A percentile compares a stretch with the other conserved stretches of the same genome.
Conservation (phyloP, 768 basidiomycete genomes). For the Boletus tomentosulus region DNA sequence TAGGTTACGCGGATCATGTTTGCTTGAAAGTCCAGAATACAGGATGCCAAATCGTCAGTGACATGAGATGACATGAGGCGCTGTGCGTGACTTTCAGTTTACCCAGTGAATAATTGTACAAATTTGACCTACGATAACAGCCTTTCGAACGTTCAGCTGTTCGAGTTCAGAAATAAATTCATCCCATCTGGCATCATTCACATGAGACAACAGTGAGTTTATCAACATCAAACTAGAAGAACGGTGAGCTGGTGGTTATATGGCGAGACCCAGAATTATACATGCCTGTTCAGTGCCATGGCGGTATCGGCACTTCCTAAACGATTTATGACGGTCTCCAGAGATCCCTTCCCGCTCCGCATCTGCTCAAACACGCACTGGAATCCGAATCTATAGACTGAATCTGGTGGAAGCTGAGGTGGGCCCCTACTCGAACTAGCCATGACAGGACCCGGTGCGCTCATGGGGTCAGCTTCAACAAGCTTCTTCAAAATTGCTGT, state of each 20-base stretch:
- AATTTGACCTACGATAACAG: conserved; percentile 62
- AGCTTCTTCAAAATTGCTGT: conserved; percentile 87
- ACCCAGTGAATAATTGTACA: not conserved
- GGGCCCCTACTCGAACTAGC: conserved; percentile 59
- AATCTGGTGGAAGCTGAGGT: conserved; percentile 56
- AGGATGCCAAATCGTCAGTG: conserved; percentile 76
- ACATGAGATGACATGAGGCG: conserved; percentile 80
- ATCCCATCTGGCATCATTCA: conserved; percentile 74
- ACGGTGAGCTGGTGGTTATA: conserved; percentile 3
- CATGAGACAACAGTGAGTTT: conserved; percentile 78
- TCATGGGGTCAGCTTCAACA: conserved; percentile 79
- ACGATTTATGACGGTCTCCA: conserved; percentile 80
- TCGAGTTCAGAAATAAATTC: conserved; percentile 75
- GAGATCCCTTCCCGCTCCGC: conserved; percentile 60
- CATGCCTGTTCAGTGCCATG: conserved; percentile 78
- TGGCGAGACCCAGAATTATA: not conserved
- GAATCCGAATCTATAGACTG: conserved; percentile 82
- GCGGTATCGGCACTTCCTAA: conserved; percentile 80
- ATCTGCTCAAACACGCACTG: conserved; percentile 79
- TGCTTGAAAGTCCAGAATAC: conserved; percentile 84
- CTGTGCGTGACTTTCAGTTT: conserved; percentile 35
- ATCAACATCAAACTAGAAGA: conserved; percentile 77
- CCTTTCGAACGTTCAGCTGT: conserved; percentile 71
- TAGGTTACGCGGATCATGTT: conserved; percentile 77
- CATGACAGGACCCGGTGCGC: conserved; percentile 52